These are phyloP conservation scores for Wickerhamiella brachini DNA, from an alignment of 805 yeast genomes.

Conservation along the genomic window DNA sequence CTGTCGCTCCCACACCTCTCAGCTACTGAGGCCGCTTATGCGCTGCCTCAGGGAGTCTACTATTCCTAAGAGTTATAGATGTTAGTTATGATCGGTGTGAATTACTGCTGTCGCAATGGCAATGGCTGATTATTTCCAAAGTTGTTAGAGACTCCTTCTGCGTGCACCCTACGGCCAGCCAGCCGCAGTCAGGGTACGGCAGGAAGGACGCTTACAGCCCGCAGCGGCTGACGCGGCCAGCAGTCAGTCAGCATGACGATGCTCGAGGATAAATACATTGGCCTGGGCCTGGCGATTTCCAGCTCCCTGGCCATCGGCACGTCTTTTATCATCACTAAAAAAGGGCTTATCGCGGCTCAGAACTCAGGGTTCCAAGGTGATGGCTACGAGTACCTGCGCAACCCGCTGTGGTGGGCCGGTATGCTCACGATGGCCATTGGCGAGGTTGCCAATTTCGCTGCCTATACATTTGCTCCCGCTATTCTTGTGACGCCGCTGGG, in stretches of 20 bases:
- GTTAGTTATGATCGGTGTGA: no score
- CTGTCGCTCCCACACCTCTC: no score
- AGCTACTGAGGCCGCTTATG: no score
- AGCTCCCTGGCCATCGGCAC: slow-evolving; percentile 84
- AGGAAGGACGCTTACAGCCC: no score
- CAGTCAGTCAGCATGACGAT: slow-evolving; percentile 12
- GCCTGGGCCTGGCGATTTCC: slow-evolving; percentile 74
- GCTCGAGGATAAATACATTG: slow-evolving; percentile 77
- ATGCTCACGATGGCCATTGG: slow-evolving; percentile 82
- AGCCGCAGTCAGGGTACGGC: no score
- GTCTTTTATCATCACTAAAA: slow-evolving; percentile 77
- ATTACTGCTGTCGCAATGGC: no score
- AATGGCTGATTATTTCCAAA: no score
- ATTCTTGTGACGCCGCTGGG: slow-evolving; percentile 86
- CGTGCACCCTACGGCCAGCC: no score
- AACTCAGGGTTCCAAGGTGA: slow-evolving; percentile 53
- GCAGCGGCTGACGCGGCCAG: no score
- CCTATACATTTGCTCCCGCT: slow-evolving; percentile 91
- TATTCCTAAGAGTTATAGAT: no score
- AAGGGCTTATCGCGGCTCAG: slow-evolving; percentile 62
- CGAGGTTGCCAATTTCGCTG: slow-evolving; percentile 85
- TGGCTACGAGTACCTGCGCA: slow-evolving; percentile 63
- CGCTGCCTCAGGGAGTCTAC: no score
- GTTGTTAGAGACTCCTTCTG: no score
- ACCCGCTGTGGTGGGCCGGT: slow-evolving; percentile 93